phyloP scores from a whole-genome alignment of 176 grass and related monocot species.

The Hordeum marinum region DNA sequence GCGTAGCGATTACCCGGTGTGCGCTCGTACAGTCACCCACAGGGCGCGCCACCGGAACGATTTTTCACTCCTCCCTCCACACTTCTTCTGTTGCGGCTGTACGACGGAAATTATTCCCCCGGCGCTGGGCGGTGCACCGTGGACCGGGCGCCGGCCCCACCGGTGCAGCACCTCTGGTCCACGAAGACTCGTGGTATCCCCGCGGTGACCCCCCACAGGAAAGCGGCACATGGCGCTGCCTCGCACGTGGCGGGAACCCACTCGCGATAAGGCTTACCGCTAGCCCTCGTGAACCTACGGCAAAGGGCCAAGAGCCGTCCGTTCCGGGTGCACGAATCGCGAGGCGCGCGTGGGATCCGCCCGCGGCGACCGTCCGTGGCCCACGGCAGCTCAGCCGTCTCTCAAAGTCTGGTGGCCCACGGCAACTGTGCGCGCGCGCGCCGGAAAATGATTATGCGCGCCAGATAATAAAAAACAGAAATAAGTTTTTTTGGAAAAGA shows the following conservation, averaged over 20 bases:
- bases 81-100: not conserved
- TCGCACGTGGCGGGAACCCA: slow-evolving; percentile 44
- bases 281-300: slow-evolving; percentile 45
- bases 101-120: not conserved
- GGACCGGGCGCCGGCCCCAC: not conserved
- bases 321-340: slow-evolving; percentile 22
- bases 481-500: not conserved
- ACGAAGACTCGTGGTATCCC: slow-evolving; percentile 5
- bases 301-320: slow-evolving; percentile 16
- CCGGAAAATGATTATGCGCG: slow-evolving; percentile 4
- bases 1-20: not conserved
- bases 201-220: slow-evolving; percentile 13
- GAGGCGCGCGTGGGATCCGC: slow-evolving; percentile 3
- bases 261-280: slow-evolving; percentile 29
- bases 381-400: slow-evolving; percentile 35
- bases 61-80: not conserved
- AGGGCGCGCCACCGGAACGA: not conserved
- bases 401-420: slow-evolving; percentile 27
- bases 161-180: not conserved
- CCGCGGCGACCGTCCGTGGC: slow-evolving; percentile 27
- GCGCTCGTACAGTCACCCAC: slow-evolving; percentile 41
- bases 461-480: slow-evolving; percentile 19
- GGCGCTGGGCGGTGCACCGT: slow-evolving; percentile 15
- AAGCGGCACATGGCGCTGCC: slow-evolving; percentile 35
- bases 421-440: slow-evolving; percentile 31